Evolutionary conservation across 1,139 yeast species (phyloP), one percentile per base, ranked within the genome.

Genomic region (Hyphopichia buzzinii): DNA sequence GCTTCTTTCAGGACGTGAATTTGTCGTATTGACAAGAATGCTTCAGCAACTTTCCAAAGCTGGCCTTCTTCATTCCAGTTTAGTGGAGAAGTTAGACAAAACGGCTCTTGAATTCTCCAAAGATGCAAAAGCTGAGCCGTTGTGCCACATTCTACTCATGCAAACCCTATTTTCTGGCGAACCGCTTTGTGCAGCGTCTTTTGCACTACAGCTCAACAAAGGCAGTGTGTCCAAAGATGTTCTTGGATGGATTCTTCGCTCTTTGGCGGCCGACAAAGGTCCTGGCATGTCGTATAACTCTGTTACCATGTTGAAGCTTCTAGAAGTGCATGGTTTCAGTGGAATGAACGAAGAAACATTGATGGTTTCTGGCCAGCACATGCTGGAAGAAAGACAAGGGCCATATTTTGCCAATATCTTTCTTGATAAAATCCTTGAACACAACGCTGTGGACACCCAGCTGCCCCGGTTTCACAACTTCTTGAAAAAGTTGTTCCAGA

Each of bases 141-240:
- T 19, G 23, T 19, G 23, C 23, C 16, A 14, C 17, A 14, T 35
- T 21, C 24, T 52, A 4, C 36, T 49, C 1, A 17, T 17, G 3
- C 50, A 49, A 31, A 39, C 54, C 7, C 36, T 44, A 10, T 13
- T 34, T 2, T 39, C 46, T 4, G 66, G 67, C 2, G 64, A 61
- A 11, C 50, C 49, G 10, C 30, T 59, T 11, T 36, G 59, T 5
- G 63, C 59, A 4, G 33, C 57, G 4, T 47, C 60, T 30, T 55
- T 44, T 24, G 39, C 44, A 3, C 12, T 51, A 1, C 17, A 31
- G 3, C 42, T 45, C 17, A 30, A 40, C 10, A 10, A 19, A 6
- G 6, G 6, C 23, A 7, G 8, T 6, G 23, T 19, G 6, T 19
- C 23, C 10, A 6, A 6, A 6, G 6, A 6, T 10, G 10, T 10